phyloP scores from a whole-genome alignment of 2,329 filamentous ascomycete genomes.

The Westerdykella ornata region DNA sequence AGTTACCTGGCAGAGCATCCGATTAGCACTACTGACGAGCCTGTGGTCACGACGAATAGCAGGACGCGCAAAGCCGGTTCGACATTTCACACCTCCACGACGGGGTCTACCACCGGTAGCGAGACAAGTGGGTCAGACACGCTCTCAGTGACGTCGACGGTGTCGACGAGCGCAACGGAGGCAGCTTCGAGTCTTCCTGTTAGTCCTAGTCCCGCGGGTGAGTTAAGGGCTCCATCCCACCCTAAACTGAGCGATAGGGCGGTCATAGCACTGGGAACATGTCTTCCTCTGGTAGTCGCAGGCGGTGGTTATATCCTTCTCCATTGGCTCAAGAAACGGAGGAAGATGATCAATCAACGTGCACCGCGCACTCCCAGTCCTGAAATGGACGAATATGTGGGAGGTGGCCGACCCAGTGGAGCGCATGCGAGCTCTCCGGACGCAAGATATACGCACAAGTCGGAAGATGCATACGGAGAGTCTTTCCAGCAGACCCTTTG shows the following conservation, averaged over 20 bases:
- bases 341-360: background rate
- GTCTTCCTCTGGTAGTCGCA: too few species aligned
- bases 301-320: too few species aligned
- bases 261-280: too few species aligned
- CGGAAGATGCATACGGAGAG: slow-evolving; percentile 6
- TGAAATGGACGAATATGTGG: background rate
- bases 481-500: background rate
- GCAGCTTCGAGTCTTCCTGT: background rate
- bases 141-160: background rate
- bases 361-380: background rate
- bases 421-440: background rate
- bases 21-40: too few species aligned
- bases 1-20: slow-evolving; percentile 9
- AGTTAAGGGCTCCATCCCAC: too few species aligned
- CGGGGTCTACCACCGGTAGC: too few species aligned
- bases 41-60: too few species aligned
- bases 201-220: too few species aligned
- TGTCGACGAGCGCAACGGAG: background rate
- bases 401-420: background rate
- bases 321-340: background rate
- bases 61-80: too few species aligned
- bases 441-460: slow-evolving; percentile 5
- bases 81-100: too few species aligned
- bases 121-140: too few species aligned
- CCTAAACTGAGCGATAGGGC: too few species aligned